Conservation (phyloP, 2,329 filamentous ascomycete species). For the Cladosporium cucumerinum region DNA sequence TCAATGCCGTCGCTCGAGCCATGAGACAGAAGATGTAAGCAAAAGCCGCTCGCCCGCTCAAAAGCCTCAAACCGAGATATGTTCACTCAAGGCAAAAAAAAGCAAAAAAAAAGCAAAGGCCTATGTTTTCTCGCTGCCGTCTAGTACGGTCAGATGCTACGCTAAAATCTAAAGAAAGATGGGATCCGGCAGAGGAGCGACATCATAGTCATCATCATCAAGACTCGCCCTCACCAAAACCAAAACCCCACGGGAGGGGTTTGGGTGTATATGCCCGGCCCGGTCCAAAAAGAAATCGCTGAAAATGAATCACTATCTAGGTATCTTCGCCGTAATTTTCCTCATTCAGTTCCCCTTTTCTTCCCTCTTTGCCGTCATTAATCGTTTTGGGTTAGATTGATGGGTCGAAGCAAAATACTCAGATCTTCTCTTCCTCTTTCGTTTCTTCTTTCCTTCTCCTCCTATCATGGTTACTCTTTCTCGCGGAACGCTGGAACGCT, state of each 20-base stretch:
- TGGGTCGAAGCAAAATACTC: background rate
- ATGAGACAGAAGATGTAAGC: background rate
- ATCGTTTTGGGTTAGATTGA: conserved; percentile 1
- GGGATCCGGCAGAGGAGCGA: background rate
- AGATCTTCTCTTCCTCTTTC: background rate
- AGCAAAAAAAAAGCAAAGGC: background rate
- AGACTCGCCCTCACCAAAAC: background rate
- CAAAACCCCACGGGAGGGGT: background rate
- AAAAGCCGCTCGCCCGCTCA: background rate
- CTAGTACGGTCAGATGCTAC: conserved; percentile 38
- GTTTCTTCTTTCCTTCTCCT: background rate
- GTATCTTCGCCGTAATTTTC: conserved; percentile 6
- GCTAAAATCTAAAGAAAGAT: conserved; percentile 23
- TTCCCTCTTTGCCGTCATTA: background rate
- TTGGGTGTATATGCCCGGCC: background rate
- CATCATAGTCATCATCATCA: background rate
- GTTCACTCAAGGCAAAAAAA: background rate
- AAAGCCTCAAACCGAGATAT: background rate
- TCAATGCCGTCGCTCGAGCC: background rate
- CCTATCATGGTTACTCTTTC: background rate
- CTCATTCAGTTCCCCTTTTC: background rate
- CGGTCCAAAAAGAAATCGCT: conserved; percentile 7
- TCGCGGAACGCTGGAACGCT: conserved; percentile 13
- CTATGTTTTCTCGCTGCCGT: conserved; percentile 29
- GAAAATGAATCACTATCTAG: conserved; percentile 18